phyloP scores from a whole-genome alignment of 169 alveolate species.

The Plasmodium gallinaceum region DNA sequence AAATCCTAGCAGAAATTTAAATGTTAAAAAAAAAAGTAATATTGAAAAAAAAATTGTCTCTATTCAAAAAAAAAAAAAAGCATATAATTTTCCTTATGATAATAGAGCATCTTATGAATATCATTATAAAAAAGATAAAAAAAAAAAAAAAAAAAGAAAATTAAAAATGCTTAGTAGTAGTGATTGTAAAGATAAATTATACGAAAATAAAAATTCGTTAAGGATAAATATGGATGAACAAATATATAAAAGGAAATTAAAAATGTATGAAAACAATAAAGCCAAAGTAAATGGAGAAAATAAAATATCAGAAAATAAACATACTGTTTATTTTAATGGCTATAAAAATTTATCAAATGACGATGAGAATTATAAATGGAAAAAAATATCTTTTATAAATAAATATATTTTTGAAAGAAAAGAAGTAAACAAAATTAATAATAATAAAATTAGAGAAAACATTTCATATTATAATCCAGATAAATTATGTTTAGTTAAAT shows the following conservation, averaged over 20 bases:
- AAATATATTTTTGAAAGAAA: not conserved
- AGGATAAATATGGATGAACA: not conserved
- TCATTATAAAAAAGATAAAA: not conserved
- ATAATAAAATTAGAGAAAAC: not conserved
- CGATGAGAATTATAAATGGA: not conserved
- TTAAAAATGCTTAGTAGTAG: not conserved
- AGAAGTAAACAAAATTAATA: not conserved
- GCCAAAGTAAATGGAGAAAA: not conserved
- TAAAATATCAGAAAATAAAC: not conserved
- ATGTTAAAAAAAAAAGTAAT: too few relatives aligned
- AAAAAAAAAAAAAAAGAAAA: not conserved
- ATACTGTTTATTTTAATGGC: not conserved
- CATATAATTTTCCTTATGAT: too few relatives aligned
- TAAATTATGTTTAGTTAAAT: conserved; percentile 30
- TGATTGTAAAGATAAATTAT: not conserved
- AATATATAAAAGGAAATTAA: not conserved
- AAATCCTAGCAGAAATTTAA: too few relatives aligned
- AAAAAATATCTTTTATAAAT: not conserved
- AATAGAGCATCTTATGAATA: too few relatives aligned
- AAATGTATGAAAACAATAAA: not conserved
- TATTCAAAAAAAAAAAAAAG: too few relatives aligned
- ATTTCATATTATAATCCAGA: too few relatives aligned
- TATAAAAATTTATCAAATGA: not conserved
- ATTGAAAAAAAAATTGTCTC: too few relatives aligned
- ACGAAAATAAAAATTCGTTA: not conserved